Base-by-base conservation (phyloP, 2,329 filamentous ascomycete genomes). In the Macrophomina pseudophaseolina region DNA sequence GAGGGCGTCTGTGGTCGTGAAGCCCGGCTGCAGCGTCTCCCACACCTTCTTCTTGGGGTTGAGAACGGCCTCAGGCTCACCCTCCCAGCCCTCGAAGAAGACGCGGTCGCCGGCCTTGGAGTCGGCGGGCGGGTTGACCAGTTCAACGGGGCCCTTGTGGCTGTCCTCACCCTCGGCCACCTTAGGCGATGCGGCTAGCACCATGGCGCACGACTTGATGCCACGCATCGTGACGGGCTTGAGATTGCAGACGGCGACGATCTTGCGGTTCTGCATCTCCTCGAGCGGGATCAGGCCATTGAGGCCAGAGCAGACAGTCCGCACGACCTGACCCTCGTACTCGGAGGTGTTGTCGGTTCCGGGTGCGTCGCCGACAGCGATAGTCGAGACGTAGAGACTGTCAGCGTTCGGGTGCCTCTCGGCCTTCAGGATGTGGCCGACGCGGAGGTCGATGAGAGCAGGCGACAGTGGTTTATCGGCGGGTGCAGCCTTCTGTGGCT, bases 41-140 rank as follows among this genome's bases (percentile, higher is more conserved):
- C 94, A 98, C 69, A 98, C 84, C 89, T 98, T 98, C 89, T 98
- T 99, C 90, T 99, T 99, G 67, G 95, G 95, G 86, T 98, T 99
- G 67, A 99, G 86, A 62, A 94, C 88, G 69, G 90, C 90, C 86
- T 99, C 95, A 0, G 95, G 93, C 84, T 97, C 91, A 68, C 93
- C 94, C 79, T 92, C 86, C 90, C 92, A 99, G 56, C 95, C 95
- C 77, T 98, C 92, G 77, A 99, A 99, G 85, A 86, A 94, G 62
- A 98, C 91, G 14, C 92, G 85, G 77, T 97, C 93, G 67, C 95
- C 95, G 5, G 94, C 92, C 76, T 90, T 88, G 51, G 92, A 86
- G 48, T 87, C 92, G 18, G 85, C 87, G 1, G 95, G 95, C 0
- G 94, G 94, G 69, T 83, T 88, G 64, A 98, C 94, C 28, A 99